Percentiles rank a stretch among this genome's conserved stretches.
These are phyloP conservation scores for Raffaelea arxii DNA, from an alignment of 2,329 filamentous ascomycete genomes.

Conservation along the genomic window DNA sequence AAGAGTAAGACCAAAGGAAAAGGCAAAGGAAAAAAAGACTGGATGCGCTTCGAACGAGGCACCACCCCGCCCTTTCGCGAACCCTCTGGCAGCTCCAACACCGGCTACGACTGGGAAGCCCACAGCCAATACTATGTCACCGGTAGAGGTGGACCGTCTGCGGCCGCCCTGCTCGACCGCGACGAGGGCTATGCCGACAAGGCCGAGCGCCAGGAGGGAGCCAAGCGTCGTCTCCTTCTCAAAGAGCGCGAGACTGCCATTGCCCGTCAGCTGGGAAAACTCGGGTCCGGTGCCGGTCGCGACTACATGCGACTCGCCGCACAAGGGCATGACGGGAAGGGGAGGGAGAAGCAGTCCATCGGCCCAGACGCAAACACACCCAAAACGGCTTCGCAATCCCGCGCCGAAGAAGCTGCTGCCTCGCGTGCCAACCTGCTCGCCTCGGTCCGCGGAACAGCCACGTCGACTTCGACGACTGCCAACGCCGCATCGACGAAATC, in stretches of 20 bases:
- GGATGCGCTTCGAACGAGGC: constrained; percentile 9
- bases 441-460: constrained; percentile 6
- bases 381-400: too few species aligned
- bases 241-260: constrained; percentile 66
- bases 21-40: constrained; percentile 21
- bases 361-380: too few species aligned
- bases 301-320: constrained; percentile 53
- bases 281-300: constrained; percentile 56
- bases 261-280: constrained; percentile 53
- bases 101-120: constrained; percentile 45
- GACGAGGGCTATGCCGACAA: constrained; percentile 46
- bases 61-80: too few species aligned
- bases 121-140: constrained; percentile 47
- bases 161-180: constrained; percentile 55
- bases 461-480: constrained; percentile 16
- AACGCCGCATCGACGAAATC: constrained; percentile 26
- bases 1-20: constrained; percentile 19
- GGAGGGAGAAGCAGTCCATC: constrained; percentile 9
- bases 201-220: constrained; percentile 53
- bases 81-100: not conserved
- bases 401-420: constrained; percentile 10
- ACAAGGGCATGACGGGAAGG: constrained; percentile 2
- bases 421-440: too few species aligned
- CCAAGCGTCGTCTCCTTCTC: constrained; percentile 54
- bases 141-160: constrained; percentile 20